phyloP scores from a whole-genome alignment of 257 asterid species.

The Scutellaria barbata region DNA sequence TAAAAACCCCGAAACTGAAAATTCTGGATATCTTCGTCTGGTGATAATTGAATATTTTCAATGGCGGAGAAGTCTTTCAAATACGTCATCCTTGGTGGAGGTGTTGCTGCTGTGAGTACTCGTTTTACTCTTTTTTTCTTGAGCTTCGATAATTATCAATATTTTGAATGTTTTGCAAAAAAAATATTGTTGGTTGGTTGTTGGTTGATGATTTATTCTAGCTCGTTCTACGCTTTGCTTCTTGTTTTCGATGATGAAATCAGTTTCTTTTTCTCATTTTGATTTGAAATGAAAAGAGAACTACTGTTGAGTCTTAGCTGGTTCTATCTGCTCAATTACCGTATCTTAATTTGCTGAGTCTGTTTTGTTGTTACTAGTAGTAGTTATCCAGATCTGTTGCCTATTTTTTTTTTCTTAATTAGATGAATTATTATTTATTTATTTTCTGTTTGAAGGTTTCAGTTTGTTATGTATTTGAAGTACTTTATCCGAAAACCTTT shows the following conservation, averaged over 20 bases:
- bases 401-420: background rate
- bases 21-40: background rate
- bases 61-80: constrained; percentile 83
- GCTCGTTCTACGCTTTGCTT: constrained; percentile 2
- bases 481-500: background rate
- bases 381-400: constrained; percentile 10
- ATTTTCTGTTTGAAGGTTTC: background rate
- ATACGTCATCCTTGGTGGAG: constrained; percentile 87
- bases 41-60: constrained; percentile 18
- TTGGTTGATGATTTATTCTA: background rate
- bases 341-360: background rate
- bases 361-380: background rate
- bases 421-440: background rate
- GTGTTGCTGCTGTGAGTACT: constrained; percentile 77
- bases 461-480: background rate
- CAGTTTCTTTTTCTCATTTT: background rate
- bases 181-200: background rate
- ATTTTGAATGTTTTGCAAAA: background rate
- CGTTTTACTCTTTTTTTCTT: constrained; percentile 17
- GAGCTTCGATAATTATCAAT: background rate
- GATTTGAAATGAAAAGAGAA: background rate
- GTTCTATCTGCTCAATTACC: constrained; percentile 10
- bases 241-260: constrained; percentile 7
- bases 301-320: background rate
- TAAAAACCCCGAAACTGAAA: background rate